These are phyloP conservation scores for Podaxis sp. DNA, from an alignment of 768 basidiomycete species.

Conservation along the genomic window DNA sequence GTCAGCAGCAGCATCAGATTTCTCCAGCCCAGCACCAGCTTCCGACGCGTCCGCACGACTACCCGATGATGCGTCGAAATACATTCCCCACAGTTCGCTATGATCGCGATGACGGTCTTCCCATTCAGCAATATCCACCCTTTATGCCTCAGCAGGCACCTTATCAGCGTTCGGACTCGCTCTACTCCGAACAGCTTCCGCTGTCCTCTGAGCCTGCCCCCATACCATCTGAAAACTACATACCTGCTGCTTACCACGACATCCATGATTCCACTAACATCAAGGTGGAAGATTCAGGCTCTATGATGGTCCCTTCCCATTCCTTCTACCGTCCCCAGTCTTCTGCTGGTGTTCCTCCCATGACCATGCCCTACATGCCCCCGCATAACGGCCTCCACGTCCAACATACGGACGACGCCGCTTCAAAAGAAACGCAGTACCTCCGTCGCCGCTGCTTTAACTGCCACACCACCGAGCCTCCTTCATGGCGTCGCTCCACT, in stretches of 20 bases:
- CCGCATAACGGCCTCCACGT: conserved; percentile 60
- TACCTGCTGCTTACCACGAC: conserved; percentile 46
- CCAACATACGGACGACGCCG: conserved; percentile 89
- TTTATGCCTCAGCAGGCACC: conserved; percentile 46
- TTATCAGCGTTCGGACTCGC: conserved; percentile 32
- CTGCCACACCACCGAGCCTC: conserved; percentile 90
- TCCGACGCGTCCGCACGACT: conserved; percentile 38
- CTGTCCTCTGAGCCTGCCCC: conserved; percentile 27
- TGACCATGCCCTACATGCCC: conserved; percentile 38
- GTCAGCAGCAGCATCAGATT: conserved; percentile 38
- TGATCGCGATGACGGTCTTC: conserved; percentile 52
- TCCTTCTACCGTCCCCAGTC: conserved; percentile 44
- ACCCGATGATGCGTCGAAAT: conserved; percentile 57
- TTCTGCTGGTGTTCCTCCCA: conserved; percentile 17
- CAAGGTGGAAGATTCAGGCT: conserved; percentile 65
- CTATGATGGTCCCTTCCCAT: conserved; percentile 67
- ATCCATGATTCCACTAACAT: conserved; percentile 50
- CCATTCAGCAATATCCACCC: conserved; percentile 39
- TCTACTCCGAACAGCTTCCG: conserved; percentile 35
- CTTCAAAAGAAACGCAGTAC: conserved; percentile 89
- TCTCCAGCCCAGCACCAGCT: conserved; percentile 33
- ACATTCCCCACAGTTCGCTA: conserved; percentile 79
- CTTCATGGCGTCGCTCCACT: conserved; percentile 84
- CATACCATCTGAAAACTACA: conserved; percentile 35
- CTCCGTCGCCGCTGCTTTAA: conserved; percentile 87